phyloP scores from a whole-genome alignment of 1,284 basidiomycete species.

The Dichomitus squalens region DNA sequence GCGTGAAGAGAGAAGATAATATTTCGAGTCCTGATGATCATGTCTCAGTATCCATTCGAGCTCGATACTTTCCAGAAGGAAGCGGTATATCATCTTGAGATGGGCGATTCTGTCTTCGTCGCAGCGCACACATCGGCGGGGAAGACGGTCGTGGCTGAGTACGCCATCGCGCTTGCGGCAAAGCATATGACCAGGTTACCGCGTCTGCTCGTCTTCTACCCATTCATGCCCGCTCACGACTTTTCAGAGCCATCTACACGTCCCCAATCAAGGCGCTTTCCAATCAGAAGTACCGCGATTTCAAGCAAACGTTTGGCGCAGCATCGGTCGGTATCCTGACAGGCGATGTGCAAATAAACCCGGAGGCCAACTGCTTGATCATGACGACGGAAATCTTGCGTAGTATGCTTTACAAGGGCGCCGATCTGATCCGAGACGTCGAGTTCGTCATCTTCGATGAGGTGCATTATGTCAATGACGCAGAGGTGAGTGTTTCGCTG shows the following conservation, averaged over 20 bases:
- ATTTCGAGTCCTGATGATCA: slow-evolving; percentile 8
- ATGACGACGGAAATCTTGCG: slow-evolving; percentile 99
- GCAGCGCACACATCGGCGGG: slow-evolving; percentile 99
- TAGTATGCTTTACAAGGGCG: slow-evolving; percentile 99
- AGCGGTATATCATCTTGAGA: slow-evolving; percentile 96
- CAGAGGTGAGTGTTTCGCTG: slow-evolving; percentile 67
- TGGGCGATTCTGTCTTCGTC: slow-evolving; percentile 98
- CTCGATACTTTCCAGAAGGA: slow-evolving; percentile 95
- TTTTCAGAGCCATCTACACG: slow-evolving; percentile 92
- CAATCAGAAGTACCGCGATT: slow-evolving; percentile 99
- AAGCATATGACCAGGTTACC: slow-evolving; percentile 96
- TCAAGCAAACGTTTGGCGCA: slow-evolving; percentile 95
- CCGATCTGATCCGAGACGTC: slow-evolving; percentile 97
- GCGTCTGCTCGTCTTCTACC: background rate
- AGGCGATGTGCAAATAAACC: slow-evolving; percentile 99
- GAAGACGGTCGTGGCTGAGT: slow-evolving; percentile 99
- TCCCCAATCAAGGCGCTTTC: slow-evolving; percentile 99
- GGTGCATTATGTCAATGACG: slow-evolving; percentile 99
- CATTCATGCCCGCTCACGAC: background rate
- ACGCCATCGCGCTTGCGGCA: slow-evolving; percentile 94
- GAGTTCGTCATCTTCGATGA: slow-evolving; percentile 99
- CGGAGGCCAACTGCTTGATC: slow-evolving; percentile 95
- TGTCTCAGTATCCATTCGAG: slow-evolving; percentile 79
- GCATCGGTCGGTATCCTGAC: slow-evolving; percentile 95
- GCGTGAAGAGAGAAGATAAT: background rate